These are phyloP conservation scores for Fusarium sp. DNA, from an alignment of 2,329 filamentous ascomycete genomes.

Conservation along the genomic window DNA sequence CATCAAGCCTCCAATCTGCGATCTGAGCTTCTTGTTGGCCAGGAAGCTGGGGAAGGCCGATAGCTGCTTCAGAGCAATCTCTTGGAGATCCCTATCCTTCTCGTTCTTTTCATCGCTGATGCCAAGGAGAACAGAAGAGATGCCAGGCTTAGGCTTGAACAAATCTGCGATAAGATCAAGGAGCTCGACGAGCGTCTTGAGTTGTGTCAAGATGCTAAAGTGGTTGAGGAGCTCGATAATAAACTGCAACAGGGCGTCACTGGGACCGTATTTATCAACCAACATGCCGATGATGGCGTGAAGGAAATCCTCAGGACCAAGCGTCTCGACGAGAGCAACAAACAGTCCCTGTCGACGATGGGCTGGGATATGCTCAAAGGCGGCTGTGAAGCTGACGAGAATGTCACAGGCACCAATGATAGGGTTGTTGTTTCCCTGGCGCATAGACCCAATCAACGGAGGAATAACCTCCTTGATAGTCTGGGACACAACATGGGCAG, in stretches of 20 bases:
- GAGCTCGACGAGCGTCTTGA: constrained; percentile 81
- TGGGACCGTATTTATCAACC: constrained; percentile 86
- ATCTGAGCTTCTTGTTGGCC: constrained; percentile 66
- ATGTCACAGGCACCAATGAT: constrained; percentile 88
- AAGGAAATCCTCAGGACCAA: constrained; percentile 87
- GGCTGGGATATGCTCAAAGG: constrained; percentile 93
- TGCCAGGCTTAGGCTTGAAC: constrained; percentile 76
- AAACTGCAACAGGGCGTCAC: constrained; percentile 79
- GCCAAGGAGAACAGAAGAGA: constrained; percentile 79
- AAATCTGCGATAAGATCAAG: constrained; percentile 80
- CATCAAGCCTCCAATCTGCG: constrained; percentile 66
- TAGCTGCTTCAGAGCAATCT: constrained; percentile 65
- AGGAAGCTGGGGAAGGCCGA: constrained; percentile 68
- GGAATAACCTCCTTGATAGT: constrained; percentile 96
- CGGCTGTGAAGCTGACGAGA: constrained; percentile 93
- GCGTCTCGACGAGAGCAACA: constrained; percentile 82
- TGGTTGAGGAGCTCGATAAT: constrained; percentile 77
- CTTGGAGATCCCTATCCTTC: constrained; percentile 62
- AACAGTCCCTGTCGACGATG: constrained; percentile 88
- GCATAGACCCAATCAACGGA: constrained; percentile 85
- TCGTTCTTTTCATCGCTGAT: constrained; percentile 59
- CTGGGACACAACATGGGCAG: constrained; percentile 93
- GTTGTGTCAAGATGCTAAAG: constrained; percentile 79
- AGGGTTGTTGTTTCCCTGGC: constrained; percentile 80
- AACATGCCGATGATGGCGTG: constrained; percentile 90